Percentiles rank a stretch among this genome's conserved stretches.
Evolutionary conservation across 2,329 filamentous ascomycete species (phyloP).

Genomic region (Pseudogymnoascus sp.): DNA sequence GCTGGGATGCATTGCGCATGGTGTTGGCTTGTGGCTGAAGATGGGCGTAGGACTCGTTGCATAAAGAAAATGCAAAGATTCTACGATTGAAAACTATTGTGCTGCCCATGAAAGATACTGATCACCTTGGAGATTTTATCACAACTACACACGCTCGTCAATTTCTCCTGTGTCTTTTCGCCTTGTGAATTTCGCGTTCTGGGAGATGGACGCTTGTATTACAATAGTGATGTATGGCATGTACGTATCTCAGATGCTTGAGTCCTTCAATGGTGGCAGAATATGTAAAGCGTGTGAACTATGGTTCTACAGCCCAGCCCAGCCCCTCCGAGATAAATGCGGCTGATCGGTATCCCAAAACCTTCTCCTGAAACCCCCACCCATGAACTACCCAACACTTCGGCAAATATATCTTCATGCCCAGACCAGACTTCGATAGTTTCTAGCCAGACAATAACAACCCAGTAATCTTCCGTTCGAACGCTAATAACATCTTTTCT

Average conservation of each 20-base stretch:
- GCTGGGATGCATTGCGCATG: slow-evolving; percentile 31
- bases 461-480: background rate
- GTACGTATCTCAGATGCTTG: background rate
- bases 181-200: background rate
- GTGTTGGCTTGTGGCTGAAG: slow-evolving; percentile 26
- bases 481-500: background rate
- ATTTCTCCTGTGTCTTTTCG: background rate
- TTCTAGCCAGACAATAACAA: background rate
- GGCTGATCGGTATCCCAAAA: background rate
- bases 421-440: background rate
- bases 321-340: background rate
- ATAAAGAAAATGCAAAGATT: slow-evolving; percentile 27
- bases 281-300: background rate
- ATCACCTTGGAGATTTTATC: background rate
- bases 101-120: background rate
- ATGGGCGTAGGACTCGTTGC: slow-evolving; percentile 30
- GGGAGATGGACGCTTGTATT: background rate
- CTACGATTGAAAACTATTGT: slow-evolving; percentile 15
- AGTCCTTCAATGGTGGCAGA: background rate
- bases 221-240: background rate
- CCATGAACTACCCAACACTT: background rate
- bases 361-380: background rate
- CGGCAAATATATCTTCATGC: background rate
- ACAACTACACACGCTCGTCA: slow-evolving; percentile 1
- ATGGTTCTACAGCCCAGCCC: background rate